phyloP scores from a whole-genome alignment of 2,329 filamentous ascomycete genomes.

The Trichoderma hamatum region DNA sequence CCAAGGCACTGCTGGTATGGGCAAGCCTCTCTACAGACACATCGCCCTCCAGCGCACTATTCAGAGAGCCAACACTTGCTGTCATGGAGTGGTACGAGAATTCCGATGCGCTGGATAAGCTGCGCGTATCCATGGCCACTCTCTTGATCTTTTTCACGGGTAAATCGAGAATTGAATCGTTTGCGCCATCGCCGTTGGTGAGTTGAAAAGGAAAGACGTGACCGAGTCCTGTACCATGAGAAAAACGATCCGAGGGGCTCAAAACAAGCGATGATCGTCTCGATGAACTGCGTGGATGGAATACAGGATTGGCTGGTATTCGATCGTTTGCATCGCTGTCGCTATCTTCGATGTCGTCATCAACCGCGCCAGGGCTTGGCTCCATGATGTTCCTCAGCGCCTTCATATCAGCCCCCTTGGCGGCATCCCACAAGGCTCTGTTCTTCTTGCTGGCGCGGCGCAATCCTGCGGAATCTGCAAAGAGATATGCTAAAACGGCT shows the following conservation, averaged over 20 bases:
- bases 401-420: constrained; percentile 73
- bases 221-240: constrained; percentile 62
- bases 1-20: constrained; percentile 69
- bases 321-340: constrained; percentile 51
- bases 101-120: constrained; percentile 83
- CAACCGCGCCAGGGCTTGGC: constrained; percentile 57
- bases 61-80: constrained; percentile 73
- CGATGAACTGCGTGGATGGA: constrained; percentile 51
- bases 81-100: constrained; percentile 81
- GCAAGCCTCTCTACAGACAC: constrained; percentile 78
- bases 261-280: constrained; percentile 48
- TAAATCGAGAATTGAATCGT: constrained; percentile 34
- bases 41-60: constrained; percentile 79
- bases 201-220: constrained; percentile 91
- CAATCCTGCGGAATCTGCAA: constrained; percentile 77
- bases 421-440: constrained; percentile 83
- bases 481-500: constrained; percentile 86
- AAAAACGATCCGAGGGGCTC: constrained; percentile 54
- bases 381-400: constrained; percentile 81
- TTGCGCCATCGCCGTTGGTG: constrained; percentile 48
- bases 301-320: constrained; percentile 46
- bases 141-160: constrained; percentile 65
- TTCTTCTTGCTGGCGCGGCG: constrained; percentile 86
- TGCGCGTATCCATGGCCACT: constrained; percentile 88
- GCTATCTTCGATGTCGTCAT: constrained; percentile 53